Evolutionary conservation across 352 stramenopile genomes (phyloP), one percentile per base, ranked within the genome.

Genomic region (Phytophthora sp.): DNA sequence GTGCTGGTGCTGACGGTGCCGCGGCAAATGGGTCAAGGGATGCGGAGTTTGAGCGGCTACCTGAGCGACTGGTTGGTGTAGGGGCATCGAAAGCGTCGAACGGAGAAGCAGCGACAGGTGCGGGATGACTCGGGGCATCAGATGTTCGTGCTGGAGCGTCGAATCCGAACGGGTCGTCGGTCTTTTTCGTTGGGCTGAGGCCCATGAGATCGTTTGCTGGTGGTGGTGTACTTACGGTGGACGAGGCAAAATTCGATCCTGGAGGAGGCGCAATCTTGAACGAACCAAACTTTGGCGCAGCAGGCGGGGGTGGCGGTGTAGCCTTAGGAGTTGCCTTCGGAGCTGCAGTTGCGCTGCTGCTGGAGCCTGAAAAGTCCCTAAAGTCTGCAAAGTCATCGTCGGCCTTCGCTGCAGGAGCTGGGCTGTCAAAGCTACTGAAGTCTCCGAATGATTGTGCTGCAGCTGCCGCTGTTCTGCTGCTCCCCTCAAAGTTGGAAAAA

Each of bases 221-320:
- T 11, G 75, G 66, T 2, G 60, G 41, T 1, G 60, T 18, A 44
- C 37, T 53, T 45, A 48, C 44, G 63, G 39, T 69, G 23, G 72
- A 61, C 10, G 74, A 69, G 27, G 71, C 68, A 44, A 89, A 88
- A 31, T 64, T 70, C 1, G 77, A 72, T 23, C 70, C 76, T 37
- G 77, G 79, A 30, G 84, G 85, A 27, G 79, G 83, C 2, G 81
- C 76, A 34, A 94, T 74, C 56, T 84, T 94, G 64, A 92, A 94
- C 9, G 80, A 90, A 0, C 64, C 65, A 48, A 91, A 89, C 37
- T 75, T 71, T n/a, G 65, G 59, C 1, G 31, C 53, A 24, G 42
- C n/a, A n/a, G n/a, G n/a, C n/a, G n/a, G 32, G 20, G 68, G 45
- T 9, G 42, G 42, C 9, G 34, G 26, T 62, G 82, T 64, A 17